Base-by-base conservation (phyloP, 2,329 filamentous ascomycete species). In the Epichloe elymi region DNA sequence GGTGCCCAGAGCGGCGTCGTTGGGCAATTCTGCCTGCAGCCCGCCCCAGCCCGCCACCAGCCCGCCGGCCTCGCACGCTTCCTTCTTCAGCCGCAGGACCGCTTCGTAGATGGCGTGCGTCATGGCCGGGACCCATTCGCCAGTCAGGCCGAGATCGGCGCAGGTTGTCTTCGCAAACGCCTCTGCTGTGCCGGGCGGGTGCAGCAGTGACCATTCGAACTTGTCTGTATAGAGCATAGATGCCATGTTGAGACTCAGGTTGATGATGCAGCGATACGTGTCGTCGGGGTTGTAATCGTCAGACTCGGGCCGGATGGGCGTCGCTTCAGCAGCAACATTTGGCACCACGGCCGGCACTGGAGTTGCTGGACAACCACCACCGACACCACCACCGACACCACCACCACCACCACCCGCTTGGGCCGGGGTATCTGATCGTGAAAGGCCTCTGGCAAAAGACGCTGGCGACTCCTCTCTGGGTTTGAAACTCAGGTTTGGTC, bases 61-160 rank as follows among this genome's bases (percentile, higher is more conserved):
- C 1, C 89, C 89, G 38, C 88, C 89, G 39, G 88, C 88, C 65
- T 97, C 93, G 61, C 90, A 95, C 1, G 90, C 88, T 63, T 97
- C 93, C 67, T 98, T 98, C 71, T 97, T 97, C 35, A 96, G 72
- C 45, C 87, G 85, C 55, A 97, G 68, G 0, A 94, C 89, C 10
- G 93, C 87, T 67, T 98, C 93, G 67, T 97, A 97, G 59, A 98
- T 97, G 36, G 90, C 93, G 63, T 96, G 91, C 14, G 93, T 88
- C 72, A 98, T 88, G 33, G 88, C 88, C 3, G 89, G 86, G 4
- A 95, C 82, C 89, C 93, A 98, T 70, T 98, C 93, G 44, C 89
- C 88, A 6, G 83, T 77, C 49, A 98, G 73, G 6, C 91, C 91
- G 8, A 98, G 74, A 64, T 98, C 93, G 30, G 88, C 86, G 64